These are phyloP conservation scores for Pythium coloratum DNA, from an alignment of 352 stramenopile species.

Conservation along the genomic window DNA sequence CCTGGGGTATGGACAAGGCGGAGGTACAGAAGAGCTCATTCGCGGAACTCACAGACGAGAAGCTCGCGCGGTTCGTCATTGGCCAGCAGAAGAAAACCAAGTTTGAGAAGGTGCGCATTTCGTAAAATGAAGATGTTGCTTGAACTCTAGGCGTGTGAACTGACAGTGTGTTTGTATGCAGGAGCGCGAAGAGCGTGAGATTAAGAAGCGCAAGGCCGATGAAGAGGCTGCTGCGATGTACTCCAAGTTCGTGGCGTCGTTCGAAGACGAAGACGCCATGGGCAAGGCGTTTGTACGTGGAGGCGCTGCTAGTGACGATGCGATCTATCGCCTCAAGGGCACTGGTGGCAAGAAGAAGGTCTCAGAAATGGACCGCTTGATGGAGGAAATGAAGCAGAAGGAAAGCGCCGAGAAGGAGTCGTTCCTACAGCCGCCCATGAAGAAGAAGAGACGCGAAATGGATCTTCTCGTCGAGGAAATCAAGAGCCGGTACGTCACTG, in stretches of 20 bases:
- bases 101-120: slow-evolving; percentile 67
- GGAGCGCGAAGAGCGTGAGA: slow-evolving; percentile 79
- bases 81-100: slow-evolving; percentile 86
- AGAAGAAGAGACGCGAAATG: slow-evolving; percentile 71
- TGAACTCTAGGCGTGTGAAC: not conserved
- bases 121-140: not conserved
- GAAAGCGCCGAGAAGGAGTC: slow-evolving; percentile 14
- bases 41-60: slow-evolving; percentile 67
- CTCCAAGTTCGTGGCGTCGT: slow-evolving; percentile 88
- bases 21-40: slow-evolving; percentile 77
- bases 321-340: slow-evolving; percentile 22
- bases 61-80: slow-evolving; percentile 75
- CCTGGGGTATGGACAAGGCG: slow-evolving; percentile 63
- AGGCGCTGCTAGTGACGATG: not conserved
- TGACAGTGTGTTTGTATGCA: slow-evolving; percentile 17
- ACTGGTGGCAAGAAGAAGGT: slow-evolving; percentile 35
- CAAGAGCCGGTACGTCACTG: slow-evolving; percentile 54
- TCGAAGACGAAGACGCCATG: slow-evolving; percentile 68
- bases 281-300: slow-evolving; percentile 70
- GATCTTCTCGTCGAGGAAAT: slow-evolving; percentile 90
- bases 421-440: slow-evolving; percentile 1
- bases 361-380: slow-evolving; percentile 69
- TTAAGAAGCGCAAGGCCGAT: slow-evolving; percentile 82
- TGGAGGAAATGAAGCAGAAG: slow-evolving; percentile 75
- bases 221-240: slow-evolving; percentile 88